phyloP scores from a whole-genome alignment of 139 green algal species.

The Chlorella sp. region DNA sequence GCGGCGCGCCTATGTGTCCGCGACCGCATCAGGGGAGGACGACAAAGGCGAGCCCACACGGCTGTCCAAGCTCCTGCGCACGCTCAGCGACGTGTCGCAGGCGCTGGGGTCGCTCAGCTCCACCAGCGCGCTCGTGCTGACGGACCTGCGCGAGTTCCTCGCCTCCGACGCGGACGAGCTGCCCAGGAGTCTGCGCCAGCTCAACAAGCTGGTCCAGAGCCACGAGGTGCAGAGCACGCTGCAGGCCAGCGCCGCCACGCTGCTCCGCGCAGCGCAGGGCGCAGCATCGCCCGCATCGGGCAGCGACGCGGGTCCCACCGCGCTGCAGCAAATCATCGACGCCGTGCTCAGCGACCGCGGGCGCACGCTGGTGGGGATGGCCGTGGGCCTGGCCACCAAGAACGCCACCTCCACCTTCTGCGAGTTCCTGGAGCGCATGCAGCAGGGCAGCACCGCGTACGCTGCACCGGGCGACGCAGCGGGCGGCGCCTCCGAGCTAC shows the following conservation, averaged over 20 bases:
- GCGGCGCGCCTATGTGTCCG: neutral
- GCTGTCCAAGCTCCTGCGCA: neutral
- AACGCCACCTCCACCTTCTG: conserved; percentile 28
- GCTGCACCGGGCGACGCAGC: too few relatives aligned
- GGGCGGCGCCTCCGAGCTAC: too few relatives aligned
- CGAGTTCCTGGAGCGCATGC: conserved; percentile 31
- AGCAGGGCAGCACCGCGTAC: conserved; percentile 9
- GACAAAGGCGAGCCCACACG: too few relatives aligned
- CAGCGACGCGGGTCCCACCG: neutral
- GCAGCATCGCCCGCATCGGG: neutral
- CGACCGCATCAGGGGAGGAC: conserved; percentile 1
- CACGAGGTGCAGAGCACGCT: conserved; percentile 19
- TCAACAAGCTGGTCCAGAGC: conserved; percentile 27
- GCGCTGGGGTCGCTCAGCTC: conserved; percentile 1
- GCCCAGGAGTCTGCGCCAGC: conserved; percentile 29
- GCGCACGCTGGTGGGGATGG: conserved; percentile 26
- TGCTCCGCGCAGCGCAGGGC: neutral
- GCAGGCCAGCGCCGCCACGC: conserved; percentile 4
- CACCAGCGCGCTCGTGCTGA: conserved; percentile 8
- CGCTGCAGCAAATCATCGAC: conserved; percentile 12
- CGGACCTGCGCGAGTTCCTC: conserved; percentile 25
- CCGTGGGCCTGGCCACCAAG: conserved; percentile 27
- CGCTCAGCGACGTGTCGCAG: neutral
- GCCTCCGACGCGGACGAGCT: conserved; percentile 17
- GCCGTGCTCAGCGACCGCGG: conserved; percentile 32